phyloP scores from a whole-genome alignment of 1,284 basidiomycete species.

The Cryptococcus hybrid region DNA sequence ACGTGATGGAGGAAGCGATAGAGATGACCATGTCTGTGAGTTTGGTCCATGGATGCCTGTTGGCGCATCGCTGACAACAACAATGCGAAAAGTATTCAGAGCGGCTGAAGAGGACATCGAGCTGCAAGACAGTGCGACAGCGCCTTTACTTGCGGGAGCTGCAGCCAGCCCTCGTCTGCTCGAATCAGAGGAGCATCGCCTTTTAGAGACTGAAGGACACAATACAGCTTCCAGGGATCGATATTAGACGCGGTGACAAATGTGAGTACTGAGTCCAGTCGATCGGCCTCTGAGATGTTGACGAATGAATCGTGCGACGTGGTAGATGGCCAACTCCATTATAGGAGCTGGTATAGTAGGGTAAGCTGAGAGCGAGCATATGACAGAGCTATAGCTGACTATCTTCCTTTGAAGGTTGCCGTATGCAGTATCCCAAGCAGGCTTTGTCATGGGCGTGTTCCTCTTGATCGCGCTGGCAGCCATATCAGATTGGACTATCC shows the following conservation, averaged over 20 bases:
- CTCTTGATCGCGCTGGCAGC: constrained; percentile 74
- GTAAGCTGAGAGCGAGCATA: constrained; percentile 46
- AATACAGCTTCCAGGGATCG: constrained; percentile 29
- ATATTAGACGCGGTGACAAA: constrained; percentile 48
- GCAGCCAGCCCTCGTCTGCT: background rate
- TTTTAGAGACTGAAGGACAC: constrained; percentile 29
- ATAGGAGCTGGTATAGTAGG: constrained; percentile 93
- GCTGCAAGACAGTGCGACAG: constrained; percentile 22
- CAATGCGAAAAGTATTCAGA: constrained; percentile 27
- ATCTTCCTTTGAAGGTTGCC: constrained; percentile 63
- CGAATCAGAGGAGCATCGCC: constrained; percentile 21
- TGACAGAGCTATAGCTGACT: no score
- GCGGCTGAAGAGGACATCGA: constrained; percentile 28
- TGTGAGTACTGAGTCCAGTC: constrained; percentile 22
- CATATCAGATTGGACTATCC: constrained; percentile 63
- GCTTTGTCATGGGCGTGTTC: constrained; percentile 80
- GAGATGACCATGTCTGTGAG: constrained; percentile 9
- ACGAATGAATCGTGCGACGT: background rate
- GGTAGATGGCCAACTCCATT: constrained; percentile 80
- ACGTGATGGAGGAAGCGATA: background rate
- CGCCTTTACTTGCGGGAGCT: constrained; percentile 19
- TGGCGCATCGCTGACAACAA: background rate
- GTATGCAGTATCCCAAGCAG: constrained; percentile 88
- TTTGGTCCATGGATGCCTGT: no score
- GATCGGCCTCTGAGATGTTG: no score